phyloP scores from a whole-genome alignment of 495 filamentous ascomycete species.

The Podospora didyma region DNA sequence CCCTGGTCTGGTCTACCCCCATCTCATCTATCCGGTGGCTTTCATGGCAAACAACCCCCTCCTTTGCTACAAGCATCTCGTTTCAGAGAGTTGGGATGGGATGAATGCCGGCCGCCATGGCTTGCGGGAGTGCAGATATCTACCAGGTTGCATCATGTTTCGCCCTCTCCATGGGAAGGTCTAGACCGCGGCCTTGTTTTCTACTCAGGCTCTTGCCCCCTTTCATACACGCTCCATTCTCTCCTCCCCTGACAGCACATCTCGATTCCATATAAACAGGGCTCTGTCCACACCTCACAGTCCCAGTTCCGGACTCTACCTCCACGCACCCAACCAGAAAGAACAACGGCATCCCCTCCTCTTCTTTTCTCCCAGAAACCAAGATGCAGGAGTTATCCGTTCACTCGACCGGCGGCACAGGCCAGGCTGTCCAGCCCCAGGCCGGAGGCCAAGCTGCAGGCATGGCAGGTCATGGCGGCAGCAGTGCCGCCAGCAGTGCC shows the following conservation, averaged over 20 bases:
- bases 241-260: background rate
- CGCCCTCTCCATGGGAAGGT: conserved; percentile 10
- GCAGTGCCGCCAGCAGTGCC: conserved; percentile 14
- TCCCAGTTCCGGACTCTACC: background rate
- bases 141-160: conserved; percentile 12
- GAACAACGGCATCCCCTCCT: background rate
- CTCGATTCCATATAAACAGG: conserved; percentile 11
- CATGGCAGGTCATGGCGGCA: conserved; percentile 3
- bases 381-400: background rate
- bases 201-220: background rate
- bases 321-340: background rate
- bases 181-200: conserved; percentile 18
- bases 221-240: background rate
- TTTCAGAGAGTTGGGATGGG: conserved; percentile 5
- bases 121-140: conserved; percentile 13
- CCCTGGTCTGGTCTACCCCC: conserved; percentile 8
- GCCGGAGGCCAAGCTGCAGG: background rate
- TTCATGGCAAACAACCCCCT: conserved; percentile 15
- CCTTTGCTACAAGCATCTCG: conserved; percentile 2
- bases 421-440: too few relatives aligned
- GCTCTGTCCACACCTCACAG: background rate
- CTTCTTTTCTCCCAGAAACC: background rate
- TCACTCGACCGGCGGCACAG: too few relatives aligned
- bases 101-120: conserved; percentile 3
- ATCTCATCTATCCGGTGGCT: conserved; percentile 14